Percentiles rank a stretch among this genome's conserved stretches.
These are phyloP conservation scores for Scheffersomyces spartinae DNA, from an alignment of 805 yeast genomes.

Conservation along the genomic window DNA sequence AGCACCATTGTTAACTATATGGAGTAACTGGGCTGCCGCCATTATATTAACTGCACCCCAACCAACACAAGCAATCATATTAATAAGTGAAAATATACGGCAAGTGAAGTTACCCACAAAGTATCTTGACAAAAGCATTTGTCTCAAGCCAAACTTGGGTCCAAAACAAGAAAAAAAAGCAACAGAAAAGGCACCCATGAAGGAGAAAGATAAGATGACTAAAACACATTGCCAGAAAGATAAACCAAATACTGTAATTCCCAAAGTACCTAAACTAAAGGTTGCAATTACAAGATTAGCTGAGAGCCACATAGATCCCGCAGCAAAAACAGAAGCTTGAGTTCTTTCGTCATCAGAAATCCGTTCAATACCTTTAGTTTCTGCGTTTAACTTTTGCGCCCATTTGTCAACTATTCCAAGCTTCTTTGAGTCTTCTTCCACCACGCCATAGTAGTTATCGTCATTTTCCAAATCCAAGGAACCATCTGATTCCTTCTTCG, in stretches of 20 bases:
- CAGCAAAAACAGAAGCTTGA: constrained; percentile 51
- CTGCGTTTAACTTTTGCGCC: constrained; percentile 28
- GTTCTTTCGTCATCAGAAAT: constrained; percentile 71
- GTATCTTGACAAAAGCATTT: constrained; percentile 71
- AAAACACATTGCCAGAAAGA: constrained; percentile 65
- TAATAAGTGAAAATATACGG: constrained; percentile 67
- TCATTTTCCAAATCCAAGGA: too few species aligned
- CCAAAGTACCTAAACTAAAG: constrained; percentile 58
- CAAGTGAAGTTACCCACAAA: constrained; percentile 66
- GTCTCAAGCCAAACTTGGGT: constrained; percentile 76
- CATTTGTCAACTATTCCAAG: constrained; percentile 17
- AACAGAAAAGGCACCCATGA: constrained; percentile 67
- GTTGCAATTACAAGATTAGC: constrained; percentile 85
- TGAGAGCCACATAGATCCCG: constrained; percentile 85
- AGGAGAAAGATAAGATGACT: constrained; percentile 58
- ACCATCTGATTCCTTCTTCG: too few species aligned
- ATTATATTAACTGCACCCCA: constrained; percentile 93
- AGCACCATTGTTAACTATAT: constrained; percentile 54
- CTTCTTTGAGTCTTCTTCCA: constrained; percentile 14
- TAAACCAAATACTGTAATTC: constrained; percentile 49
- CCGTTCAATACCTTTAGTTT: constrained; percentile 65
- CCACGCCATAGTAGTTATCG: constrained; percentile 12
- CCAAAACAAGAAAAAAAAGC: constrained; percentile 80
- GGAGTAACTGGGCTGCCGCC: constrained; percentile 76
- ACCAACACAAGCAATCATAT: constrained; percentile 80